Evolutionary conservation across 225 moss, liverwort and hornwort genomes (phyloP), one percentile per base, ranked within the genome.

Genomic region (Bryoerythrophyllum caledonicum): DNA sequence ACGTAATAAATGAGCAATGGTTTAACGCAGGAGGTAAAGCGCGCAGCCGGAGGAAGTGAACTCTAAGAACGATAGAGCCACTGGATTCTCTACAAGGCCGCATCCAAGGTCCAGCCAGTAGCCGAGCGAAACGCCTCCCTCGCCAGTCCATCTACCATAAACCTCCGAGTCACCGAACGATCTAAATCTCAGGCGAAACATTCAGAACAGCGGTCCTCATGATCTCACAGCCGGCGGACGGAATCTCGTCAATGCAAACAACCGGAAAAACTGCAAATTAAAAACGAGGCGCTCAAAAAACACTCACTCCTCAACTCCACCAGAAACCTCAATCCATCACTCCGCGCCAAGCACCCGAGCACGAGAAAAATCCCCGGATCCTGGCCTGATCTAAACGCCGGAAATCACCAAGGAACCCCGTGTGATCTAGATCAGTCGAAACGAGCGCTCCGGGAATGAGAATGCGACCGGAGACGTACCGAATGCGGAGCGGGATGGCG

Each of bases 381-480:
- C 67, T 46, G 19, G 61, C 37, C 66, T 62, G 72, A 68, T 80
- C 58, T 51, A 58, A 56, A 37, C 60, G 60, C 66, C 34, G 25
- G 26, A 55, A 23, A 20, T 38, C 13, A 3, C 15, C 35, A n/a
- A 40, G 5, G 27, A 60, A 16, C 27, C 55, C 35, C 43, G 57
- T 2, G 9, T 24, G 83, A 76, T 76, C 75, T 56, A 63, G 57
- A 74, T 49, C 63, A 48, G 2, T 14, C n/a, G n/a, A n/a, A n/a
- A n/a, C n/a, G n/a, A n/a, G n/a, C 5, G 8, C 52, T 8, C 52
- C n/a, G 52, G 6, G 19, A 52, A 52, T 54, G 54, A 20, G 23
- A 55, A 55, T 55, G 23, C 46, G 38, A 46, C 52, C 7, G 21
- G 14, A 10, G 28, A 13, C 30, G 73, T 34, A 82, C 82, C 82